Evolutionary conservation across 2,329 filamentous ascomycete genomes (phyloP).

Genomic region (Paraphaeosphaeria sporulosa): DNA sequence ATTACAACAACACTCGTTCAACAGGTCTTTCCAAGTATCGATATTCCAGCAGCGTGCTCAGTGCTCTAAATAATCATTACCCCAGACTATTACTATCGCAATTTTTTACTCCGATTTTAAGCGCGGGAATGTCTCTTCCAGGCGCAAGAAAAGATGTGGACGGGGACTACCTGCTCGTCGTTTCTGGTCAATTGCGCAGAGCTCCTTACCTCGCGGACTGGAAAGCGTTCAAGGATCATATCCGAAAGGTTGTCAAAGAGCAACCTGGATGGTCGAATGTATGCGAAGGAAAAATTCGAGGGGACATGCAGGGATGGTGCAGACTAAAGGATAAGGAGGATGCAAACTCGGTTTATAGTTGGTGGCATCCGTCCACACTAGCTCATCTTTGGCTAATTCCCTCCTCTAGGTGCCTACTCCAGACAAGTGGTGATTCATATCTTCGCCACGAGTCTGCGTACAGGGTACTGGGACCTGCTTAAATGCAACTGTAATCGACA

Average conservation of each 20-base stretch:
- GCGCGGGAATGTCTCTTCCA: slow-evolving; percentile 23
- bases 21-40: background rate
- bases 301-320: slow-evolving; percentile 47
- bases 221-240: slow-evolving; percentile 49
- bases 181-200: slow-evolving; percentile 33
- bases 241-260: slow-evolving; percentile 42
- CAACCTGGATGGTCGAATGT: slow-evolving; percentile 50
- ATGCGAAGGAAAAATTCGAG: slow-evolving; percentile 32
- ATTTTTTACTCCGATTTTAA: background rate
- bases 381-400: background rate
- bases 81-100: background rate
- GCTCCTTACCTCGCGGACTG: slow-evolving; percentile 41
- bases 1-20: background rate
- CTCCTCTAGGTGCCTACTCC: slow-evolving; percentile 29
- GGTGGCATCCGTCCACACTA: slow-evolving; percentile 6
- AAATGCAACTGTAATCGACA: slow-evolving; percentile 45
- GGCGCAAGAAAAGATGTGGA: slow-evolving; percentile 26
- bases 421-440: slow-evolving; percentile 42
- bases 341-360: slow-evolving; percentile 45
- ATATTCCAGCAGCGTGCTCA: background rate
- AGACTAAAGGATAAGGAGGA: slow-evolving; percentile 44
- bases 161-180: slow-evolving; percentile 41
- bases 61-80: background rate
- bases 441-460: slow-evolving; percentile 40
- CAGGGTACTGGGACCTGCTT: slow-evolving; percentile 34